Conservation (phyloP, 2,329 filamentous ascomycete species). For the Hortaea werneckii region DNA sequence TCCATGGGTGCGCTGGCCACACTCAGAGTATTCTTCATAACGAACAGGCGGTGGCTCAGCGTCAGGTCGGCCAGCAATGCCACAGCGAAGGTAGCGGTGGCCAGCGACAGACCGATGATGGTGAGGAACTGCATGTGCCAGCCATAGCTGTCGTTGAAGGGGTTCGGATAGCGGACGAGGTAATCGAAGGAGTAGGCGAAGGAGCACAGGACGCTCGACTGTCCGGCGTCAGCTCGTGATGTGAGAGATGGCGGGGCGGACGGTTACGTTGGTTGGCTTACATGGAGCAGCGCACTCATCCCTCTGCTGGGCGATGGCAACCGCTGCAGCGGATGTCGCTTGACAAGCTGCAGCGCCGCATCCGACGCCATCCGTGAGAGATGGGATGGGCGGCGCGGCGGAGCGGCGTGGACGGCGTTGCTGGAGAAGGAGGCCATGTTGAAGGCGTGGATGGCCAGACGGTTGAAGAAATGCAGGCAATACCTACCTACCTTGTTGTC, state of each 20-base stretch:
- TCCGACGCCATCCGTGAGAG: slow-evolving; percentile 11
- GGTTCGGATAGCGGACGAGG: slow-evolving; percentile 27
- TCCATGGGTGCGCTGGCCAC: slow-evolving; percentile 59
- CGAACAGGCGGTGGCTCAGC: slow-evolving; percentile 48
- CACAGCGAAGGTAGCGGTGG: slow-evolving; percentile 50
- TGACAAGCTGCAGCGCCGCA: slow-evolving; percentile 19
- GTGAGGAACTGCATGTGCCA: slow-evolving; percentile 65
- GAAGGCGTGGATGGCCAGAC: too few relatives aligned
- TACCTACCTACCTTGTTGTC: too few relatives aligned
- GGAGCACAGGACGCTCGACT: slow-evolving; percentile 30
- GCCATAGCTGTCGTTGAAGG: slow-evolving; percentile 48
- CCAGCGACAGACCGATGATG: slow-evolving; percentile 57
- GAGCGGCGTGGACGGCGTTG: background rate
- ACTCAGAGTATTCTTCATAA: slow-evolving; percentile 56
- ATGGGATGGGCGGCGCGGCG: background rate
- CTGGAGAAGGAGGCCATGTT: background rate
- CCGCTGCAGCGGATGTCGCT: slow-evolving; percentile 53
- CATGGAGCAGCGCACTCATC: slow-evolving; percentile 53
- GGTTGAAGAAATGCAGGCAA: too few relatives aligned
- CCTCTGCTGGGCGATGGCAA: slow-evolving; percentile 55
- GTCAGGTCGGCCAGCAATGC: slow-evolving; percentile 58
- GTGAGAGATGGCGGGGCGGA: background rate
- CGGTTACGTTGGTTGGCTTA: slow-evolving; percentile 10
- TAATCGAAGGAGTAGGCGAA: slow-evolving; percentile 37
- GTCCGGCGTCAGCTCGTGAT: slow-evolving; percentile 11